Evolutionary conservation across 2,329 filamentous ascomycete species (phyloP).

Genomic region (Beauveria asiatica): DNA sequence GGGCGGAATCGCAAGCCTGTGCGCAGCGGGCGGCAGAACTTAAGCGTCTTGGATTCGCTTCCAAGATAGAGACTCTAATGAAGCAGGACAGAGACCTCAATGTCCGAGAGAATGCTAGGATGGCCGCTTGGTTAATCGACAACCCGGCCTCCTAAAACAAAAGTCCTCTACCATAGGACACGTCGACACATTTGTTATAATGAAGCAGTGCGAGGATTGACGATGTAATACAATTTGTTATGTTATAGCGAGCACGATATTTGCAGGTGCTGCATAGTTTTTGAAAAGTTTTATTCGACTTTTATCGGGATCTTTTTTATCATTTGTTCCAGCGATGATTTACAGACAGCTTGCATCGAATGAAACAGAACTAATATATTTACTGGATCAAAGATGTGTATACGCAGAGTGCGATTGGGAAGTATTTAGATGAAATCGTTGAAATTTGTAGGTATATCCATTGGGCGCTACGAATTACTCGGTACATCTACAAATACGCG

Average conservation of each 20-base stretch:
- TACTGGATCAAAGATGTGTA: neutral
- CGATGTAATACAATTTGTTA: neutral
- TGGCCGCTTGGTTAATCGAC: constrained; percentile 65
- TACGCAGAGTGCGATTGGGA: neutral
- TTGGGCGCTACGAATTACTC: no score
- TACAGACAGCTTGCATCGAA: neutral
- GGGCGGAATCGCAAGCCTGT: constrained; percentile 55
- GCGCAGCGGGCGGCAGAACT: constrained; percentile 60
- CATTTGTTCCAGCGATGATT: neutral
- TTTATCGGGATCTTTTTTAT: neutral
- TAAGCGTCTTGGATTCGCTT: constrained; percentile 60
- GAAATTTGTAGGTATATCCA: no score
- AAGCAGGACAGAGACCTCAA: constrained; percentile 68
- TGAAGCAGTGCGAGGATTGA: neutral
- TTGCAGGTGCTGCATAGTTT: neutral
- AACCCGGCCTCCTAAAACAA: constrained; percentile 20
- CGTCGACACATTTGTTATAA: neutral
- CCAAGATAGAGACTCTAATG: constrained; percentile 53
- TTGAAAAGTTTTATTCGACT: neutral
- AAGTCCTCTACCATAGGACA: neutral
- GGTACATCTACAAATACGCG: no score
- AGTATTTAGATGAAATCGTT: no score
- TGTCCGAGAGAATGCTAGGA: constrained; percentile 76
- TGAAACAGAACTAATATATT: neutral
- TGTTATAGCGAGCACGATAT: neutral